phyloP scores from a whole-genome alignment of 2,329 filamentous ascomycete species.

The Aspergillus amoenus region DNA sequence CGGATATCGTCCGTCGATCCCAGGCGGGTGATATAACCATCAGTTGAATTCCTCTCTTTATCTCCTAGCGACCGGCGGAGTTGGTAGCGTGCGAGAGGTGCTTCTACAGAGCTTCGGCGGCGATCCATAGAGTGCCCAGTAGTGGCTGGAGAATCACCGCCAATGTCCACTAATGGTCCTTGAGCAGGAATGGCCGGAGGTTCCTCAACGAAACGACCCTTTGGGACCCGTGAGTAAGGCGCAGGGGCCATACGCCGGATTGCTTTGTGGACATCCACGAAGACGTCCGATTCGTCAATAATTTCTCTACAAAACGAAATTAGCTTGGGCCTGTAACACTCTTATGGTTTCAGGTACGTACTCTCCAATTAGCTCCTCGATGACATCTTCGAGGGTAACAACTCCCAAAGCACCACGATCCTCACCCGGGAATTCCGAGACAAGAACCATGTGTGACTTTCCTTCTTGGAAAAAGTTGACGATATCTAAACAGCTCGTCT shows the following conservation, averaged over 20 bases:
- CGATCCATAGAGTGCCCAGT: constrained; percentile 14
- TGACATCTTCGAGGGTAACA: constrained; percentile 95
- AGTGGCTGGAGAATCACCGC: constrained; percentile 40
- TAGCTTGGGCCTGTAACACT: not conserved
- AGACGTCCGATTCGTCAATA: constrained; percentile 97
- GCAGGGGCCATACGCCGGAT: constrained; percentile 86
- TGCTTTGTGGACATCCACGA: constrained; percentile 96
- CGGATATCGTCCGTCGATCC: constrained; percentile 56
- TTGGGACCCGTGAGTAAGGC: constrained; percentile 70
- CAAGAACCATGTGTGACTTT: constrained; percentile 97
- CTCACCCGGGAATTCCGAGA: constrained; percentile 87
- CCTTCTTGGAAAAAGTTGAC: constrained; percentile 99
- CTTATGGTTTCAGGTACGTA: constrained; percentile 49
- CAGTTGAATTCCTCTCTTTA: constrained; percentile 27
- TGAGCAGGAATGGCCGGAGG: constrained; percentile 35
- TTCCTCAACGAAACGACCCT: constrained; percentile 54
- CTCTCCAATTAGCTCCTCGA: constrained; percentile 98
- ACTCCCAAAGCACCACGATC: constrained; percentile 88
- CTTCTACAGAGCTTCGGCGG: constrained; percentile 36
- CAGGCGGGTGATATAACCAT: constrained; percentile 44
- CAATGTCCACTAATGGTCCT: constrained; percentile 46
- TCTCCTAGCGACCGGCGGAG: constrained; percentile 37
- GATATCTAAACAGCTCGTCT: constrained; percentile 96
- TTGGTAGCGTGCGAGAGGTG: constrained; percentile 41
- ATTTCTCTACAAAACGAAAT: constrained; percentile 69